A percentile compares a stretch with the other conserved stretches of the same genome.
phyloP scores from a whole-genome alignment of 1,284 basidiomycete genomes.

The Tilletiaria anomala region DNA sequence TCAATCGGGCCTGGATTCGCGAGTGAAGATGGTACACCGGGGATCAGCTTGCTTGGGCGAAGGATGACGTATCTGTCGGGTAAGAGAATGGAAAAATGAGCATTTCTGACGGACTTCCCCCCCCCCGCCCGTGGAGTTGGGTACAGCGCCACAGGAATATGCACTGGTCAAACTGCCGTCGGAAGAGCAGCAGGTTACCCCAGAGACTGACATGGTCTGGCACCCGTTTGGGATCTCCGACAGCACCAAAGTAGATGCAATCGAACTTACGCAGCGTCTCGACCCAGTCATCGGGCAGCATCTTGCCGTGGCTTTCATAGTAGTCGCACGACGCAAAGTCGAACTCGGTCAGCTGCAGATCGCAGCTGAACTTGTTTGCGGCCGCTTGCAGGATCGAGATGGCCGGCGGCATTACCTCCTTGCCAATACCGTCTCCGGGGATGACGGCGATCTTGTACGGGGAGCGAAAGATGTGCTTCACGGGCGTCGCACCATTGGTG shows the following conservation, averaged over 20 bases:
- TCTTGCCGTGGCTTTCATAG: slow-evolving; percentile 38
- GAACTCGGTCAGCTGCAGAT: slow-evolving; percentile 40
- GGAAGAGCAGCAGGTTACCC: slow-evolving; percentile 47
- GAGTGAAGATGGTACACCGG: slow-evolving; percentile 46
- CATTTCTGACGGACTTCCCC: too few relatives aligned
- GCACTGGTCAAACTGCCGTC: slow-evolving; percentile 49
- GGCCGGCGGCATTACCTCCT: slow-evolving; percentile 43
- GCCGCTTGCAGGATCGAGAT: slow-evolving; percentile 7
- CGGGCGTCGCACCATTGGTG: too few relatives aligned
- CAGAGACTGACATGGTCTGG: slow-evolving; percentile 51
- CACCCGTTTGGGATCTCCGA: slow-evolving; percentile 42
- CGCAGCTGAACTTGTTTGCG: slow-evolving; percentile 40
- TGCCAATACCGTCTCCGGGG: slow-evolving; percentile 50
- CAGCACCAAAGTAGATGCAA: slow-evolving; percentile 43
- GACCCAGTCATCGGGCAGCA: slow-evolving; percentile 42
- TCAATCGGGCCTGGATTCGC: slow-evolving; percentile 42
- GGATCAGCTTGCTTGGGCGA: slow-evolving; percentile 46
- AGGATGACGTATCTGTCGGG: slow-evolving; percentile 50
- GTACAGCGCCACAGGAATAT: too few relatives aligned
- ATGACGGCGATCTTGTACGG: slow-evolving; percentile 49
- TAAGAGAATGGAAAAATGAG: too few relatives aligned
- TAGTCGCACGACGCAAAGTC: slow-evolving; percentile 41
- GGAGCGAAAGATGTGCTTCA: too few relatives aligned
- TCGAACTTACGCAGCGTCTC: slow-evolving; percentile 36
- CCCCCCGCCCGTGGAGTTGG: too few relatives aligned